Base-by-base conservation (phyloP, 31 red algal genomes). In the Odonthalia washingtoniensis region DNA sequence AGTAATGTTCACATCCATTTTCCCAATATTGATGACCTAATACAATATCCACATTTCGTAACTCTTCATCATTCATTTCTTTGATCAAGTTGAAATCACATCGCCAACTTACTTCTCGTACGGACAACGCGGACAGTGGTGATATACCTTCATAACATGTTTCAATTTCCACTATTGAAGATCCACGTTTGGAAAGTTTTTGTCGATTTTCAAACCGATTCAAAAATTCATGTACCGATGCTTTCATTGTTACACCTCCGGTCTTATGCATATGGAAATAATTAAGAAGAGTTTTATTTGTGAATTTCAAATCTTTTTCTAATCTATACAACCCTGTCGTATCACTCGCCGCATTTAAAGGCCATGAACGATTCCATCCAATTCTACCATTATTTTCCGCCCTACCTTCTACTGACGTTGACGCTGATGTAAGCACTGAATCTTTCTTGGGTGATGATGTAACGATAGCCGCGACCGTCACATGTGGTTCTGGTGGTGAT, bases 181-280 rank as follows among this genome's bases (percentile, higher is more conserved):
- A 42, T 21, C 78, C 78, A 12, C 26, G 17, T 21, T 44, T 83
- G 46, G 67, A 82, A 62, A 90, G 44, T 70, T 82, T 46, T 16
- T 70, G 18, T 0, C 46, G 1, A 70, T 90, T 90, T 41, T 90
- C 87, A 35, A 65, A 43, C 45, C 78, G 69, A 24, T 67, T 44
- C 33, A 90, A 43, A 62, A 90, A 49, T 1, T 52, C 45, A 77
- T 82, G 76, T 40, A 90, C 66, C 78, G 66, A 46, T 26, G 40
- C 37, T 78, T 90, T 90, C 39, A 78, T 90, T 0, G 78, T 67
- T 30, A 90, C 87, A 36, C 87, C 87, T 36, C 87, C 87, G 2
- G 87, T 90, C 60, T 90, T 90, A 69, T 90, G 87, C 78, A 90
- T 82, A 65, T 90, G 87, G 46, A 90, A 90, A 53, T 90, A 90